A percentile compares a stretch with the other conserved stretches of the same genome.
These are phyloP conservation scores for Neonectria hederae DNA, from an alignment of 2,329 filamentous ascomycete species.

Conservation along the genomic window DNA sequence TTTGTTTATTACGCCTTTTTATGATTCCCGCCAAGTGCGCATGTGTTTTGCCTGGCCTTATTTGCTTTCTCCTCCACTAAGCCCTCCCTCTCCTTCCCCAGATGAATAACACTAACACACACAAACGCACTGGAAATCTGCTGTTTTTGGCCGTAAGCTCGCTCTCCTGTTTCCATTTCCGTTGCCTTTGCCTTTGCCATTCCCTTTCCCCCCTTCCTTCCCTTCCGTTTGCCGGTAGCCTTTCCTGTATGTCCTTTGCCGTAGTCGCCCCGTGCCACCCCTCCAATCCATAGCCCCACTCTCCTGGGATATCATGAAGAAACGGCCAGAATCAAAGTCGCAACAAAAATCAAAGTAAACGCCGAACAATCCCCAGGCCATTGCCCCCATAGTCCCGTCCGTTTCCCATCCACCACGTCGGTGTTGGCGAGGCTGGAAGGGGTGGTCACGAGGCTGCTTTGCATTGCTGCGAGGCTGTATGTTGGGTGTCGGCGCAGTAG, in stretches of 20 bases:
- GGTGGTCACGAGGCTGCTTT: conserved; percentile 31
- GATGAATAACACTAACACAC: conserved; percentile 16
- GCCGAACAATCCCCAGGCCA: conserved; percentile 35
- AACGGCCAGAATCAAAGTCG: conserved; percentile 38
- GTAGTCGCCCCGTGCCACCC: conserved; percentile 34
- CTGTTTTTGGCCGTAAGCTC: not conserved
- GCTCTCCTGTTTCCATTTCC: not conserved
- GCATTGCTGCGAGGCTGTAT: conserved; percentile 9
- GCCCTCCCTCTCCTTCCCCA: not conserved
- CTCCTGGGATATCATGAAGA: conserved; percentile 42
- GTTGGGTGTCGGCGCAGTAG: conserved; percentile 1
- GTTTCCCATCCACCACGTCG: conserved; percentile 27
- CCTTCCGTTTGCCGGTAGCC: conserved; percentile 26
- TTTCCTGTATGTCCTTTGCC: conserved; percentile 32
- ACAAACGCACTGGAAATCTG: conserved; percentile 19
- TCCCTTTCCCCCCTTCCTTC: conserved; percentile 16
- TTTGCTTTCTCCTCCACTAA: not conserved
- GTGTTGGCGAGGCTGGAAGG: conserved; percentile 19
- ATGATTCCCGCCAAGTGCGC: not conserved
- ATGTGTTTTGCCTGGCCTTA: conserved; percentile 11
- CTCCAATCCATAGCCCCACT: conserved; percentile 37
- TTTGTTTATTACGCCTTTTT: not conserved
- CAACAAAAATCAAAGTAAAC: conserved; percentile 31
- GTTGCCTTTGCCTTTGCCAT: not conserved
- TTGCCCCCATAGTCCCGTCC: conserved; percentile 27